Evolutionary conservation across 352 stramenopile genomes (phyloP), one percentile per base, ranked within the genome.

Genomic region (Pythium periplocum): DNA sequence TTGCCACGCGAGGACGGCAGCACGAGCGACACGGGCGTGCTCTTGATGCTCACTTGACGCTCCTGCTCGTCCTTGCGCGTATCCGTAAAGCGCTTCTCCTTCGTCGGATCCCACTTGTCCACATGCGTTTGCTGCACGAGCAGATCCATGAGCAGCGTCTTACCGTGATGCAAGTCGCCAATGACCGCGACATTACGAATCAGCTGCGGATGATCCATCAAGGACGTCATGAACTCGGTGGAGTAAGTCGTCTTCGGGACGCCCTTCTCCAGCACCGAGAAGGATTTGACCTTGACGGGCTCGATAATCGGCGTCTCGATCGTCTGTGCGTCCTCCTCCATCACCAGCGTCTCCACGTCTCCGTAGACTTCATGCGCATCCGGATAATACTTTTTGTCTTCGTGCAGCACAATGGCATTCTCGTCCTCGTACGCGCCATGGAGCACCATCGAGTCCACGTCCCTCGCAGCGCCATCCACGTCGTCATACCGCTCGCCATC

Each of bases 381-480:
- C 11, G 97, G 96, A 72, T 99, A 99, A 61, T 99, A 99, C 54
- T 98, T 89, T 73, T 99, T 99, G 74, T 99, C 98, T 72, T 99
- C 98, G 59, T 99, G 97, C 36, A 99, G 77, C n/a, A 99, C 95
- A 63, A 99, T 99, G 1, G 91, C 88, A 46, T 78, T 73, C 11
- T 86, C 86, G 51, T 96, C 81, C n/a, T 86, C 85, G 12, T 73
- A 51, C 0, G 65, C 69, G 35, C 56, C 56, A 45, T 82, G 74
- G 38, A 88, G 61, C 54, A 69, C 64, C 49, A 91, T 58, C 51
- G 73, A 57, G 44, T 73, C 67, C 48, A 91, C 67, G 17, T 66
- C 59, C 1, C 68, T 63, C 33, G 61, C 62, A 26, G 62, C 2
- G 6, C 9, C 35, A 45, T 53, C 8, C 47, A 26, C 55, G 54